phyloP scores from a whole-genome alignment of 2,329 filamentous ascomycete species.

The Pleochaeta shiraiana region DNA sequence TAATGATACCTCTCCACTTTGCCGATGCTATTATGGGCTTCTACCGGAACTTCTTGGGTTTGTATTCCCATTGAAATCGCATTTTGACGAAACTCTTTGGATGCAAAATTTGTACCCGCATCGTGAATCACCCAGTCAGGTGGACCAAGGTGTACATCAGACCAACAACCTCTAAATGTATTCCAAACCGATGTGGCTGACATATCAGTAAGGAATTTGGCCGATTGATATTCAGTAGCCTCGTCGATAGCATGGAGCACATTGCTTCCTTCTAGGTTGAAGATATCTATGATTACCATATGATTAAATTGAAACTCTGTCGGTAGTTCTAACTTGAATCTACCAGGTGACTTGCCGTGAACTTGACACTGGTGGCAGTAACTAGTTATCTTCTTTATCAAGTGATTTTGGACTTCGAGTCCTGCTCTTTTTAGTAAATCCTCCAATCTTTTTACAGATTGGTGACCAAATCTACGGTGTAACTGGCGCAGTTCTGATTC shows the following conservation, averaged over 20 bases:
- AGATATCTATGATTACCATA: conserved; percentile 5
- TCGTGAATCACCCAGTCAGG: conserved; percentile 3
- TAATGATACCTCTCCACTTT: conserved; percentile 2
- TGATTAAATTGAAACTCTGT: conserved; percentile 5
- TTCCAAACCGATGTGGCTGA: background rate
- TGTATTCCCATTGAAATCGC: background rate
- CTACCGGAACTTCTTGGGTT: background rate
- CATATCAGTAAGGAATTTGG: background rate
- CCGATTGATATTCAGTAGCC: conserved; percentile 1
- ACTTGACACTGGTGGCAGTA: background rate
- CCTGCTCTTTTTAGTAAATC: background rate
- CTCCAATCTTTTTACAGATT: background rate
- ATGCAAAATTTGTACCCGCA: conserved; percentile 5
- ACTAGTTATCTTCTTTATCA: background rate
- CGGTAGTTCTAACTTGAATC: conserved; percentile 3
- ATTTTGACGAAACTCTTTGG: conserved; percentile 4
- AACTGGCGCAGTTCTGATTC: background rate
- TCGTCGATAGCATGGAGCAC: conserved; percentile 5
- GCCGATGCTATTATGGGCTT: conserved; percentile 4
- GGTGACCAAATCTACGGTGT: background rate
- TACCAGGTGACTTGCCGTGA: background rate
- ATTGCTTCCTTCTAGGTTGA: conserved; percentile 1
- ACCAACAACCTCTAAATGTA: conserved; percentile 3
- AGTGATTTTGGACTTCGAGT: background rate
- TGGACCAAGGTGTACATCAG: conserved; percentile 5